Base-by-base conservation (phyloP, 371 early-diverging fungal species). In the Mucor saturninus region DNA sequence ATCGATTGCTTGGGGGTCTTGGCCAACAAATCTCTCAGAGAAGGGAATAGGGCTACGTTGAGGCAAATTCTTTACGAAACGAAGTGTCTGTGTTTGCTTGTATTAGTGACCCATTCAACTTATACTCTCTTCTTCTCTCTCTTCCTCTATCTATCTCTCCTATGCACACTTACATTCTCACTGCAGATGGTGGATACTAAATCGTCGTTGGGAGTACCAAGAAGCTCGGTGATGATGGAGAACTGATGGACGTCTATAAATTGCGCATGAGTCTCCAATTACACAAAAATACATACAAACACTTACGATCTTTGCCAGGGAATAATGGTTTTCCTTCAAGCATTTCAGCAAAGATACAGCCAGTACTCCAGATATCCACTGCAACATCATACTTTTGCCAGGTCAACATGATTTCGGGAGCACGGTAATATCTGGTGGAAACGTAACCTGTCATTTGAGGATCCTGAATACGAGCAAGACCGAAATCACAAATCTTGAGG, bases 401-500 rank as follows among this genome's bases (percentile, higher is more conserved):
- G 46, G 86, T 86, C 30, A 79, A 75, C 39, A 92, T 74, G 30
- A 91, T 89, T 72, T 92, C 92, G 32, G 92, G 92, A 13, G 92
- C 91, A 26, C 94, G 88, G 53, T 90, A 91, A 85, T 98, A 99
- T 54, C 99, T 86, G 0, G 99, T 99, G 4, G 97, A 91, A 4
- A 98, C 98, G 73, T 97, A 97, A 30, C 96, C 98, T 21, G 98
- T 97, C 93, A 89, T 94, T 76, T 93, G 92, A 43, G 94, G 88
- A 67, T 92, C 94, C 70, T 91, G 92, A 55, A 95, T 89, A 74
- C 98, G 91, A 6, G 98, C 97, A 54, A 98, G 76, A 32, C 98
- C 98, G 77, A 98, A 97, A 76, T 98, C 98, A 78, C 98, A 98
- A 72, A 98, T 97, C 86, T 95, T 96, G 53, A 97, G 83, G 76